Conservation (phyloP, 2,329 filamentous ascomycete species). For the Hymenoscyphus albidus region DNA sequence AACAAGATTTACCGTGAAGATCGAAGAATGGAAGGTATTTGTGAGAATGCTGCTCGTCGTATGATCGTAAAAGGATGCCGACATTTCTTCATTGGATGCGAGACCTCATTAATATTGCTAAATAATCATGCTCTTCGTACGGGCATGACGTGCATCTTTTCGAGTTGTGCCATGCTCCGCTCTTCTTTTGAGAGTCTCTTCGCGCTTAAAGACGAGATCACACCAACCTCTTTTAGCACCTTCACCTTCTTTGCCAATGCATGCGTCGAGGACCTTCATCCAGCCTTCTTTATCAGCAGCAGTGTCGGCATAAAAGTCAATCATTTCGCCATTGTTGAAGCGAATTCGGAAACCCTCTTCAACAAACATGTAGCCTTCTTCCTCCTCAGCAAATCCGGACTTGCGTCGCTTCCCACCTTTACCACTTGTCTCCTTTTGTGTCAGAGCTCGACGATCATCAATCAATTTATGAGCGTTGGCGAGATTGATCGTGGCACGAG, state of each 20-base stretch:
- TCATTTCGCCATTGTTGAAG: constrained; percentile 96
- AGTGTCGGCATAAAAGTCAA: constrained; percentile 80
- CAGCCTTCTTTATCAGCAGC: constrained; percentile 85
- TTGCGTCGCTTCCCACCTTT: constrained; percentile 78
- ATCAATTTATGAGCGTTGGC: constrained; percentile 90
- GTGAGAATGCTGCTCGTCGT: constrained; percentile 1
- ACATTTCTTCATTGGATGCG: constrained; percentile 10
- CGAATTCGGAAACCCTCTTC: constrained; percentile 98
- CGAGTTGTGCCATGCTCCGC: constrained; percentile 22
- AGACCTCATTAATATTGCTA: constrained; percentile 11
- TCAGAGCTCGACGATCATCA: constrained; percentile 81
- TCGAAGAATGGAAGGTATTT: constrained; percentile 8
- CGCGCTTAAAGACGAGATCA: constrained; percentile 61
- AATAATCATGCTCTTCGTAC: constrained; percentile 34
- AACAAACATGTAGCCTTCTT: constrained; percentile 99
- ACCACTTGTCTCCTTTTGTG: constrained; percentile 75
- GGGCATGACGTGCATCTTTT: constrained; percentile 26
- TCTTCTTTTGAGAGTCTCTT: constrained; percentile 39
- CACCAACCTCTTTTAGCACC: constrained; percentile 62
- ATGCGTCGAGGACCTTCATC: constrained; percentile 84
- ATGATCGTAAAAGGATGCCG: constrained; percentile 7
- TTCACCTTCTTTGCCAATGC: constrained; percentile 45
- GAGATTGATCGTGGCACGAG: constrained; percentile 93
- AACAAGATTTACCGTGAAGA: constrained; percentile 7
- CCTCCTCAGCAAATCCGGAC: constrained; percentile 94